These are phyloP conservation scores for Canavalia ensiformis DNA, from an alignment of 306 rosid species.

Conservation along the genomic window DNA sequence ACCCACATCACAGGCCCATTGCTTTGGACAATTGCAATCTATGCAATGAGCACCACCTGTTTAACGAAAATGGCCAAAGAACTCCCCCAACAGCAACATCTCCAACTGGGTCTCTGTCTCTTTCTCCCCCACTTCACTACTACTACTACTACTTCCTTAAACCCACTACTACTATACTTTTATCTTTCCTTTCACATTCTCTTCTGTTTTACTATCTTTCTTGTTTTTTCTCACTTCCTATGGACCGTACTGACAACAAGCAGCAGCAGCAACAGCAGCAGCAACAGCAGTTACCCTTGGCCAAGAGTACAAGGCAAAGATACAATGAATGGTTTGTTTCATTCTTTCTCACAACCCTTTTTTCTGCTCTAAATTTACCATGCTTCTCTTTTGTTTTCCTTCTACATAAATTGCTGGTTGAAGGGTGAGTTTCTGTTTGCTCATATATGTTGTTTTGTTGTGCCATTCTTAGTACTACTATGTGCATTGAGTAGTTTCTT, in stretches of 20 bases:
- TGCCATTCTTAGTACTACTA: conserved; percentile 19
- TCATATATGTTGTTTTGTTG: not conserved
- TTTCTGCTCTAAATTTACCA: conserved; percentile 16
- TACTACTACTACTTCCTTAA: conserved; percentile 53
- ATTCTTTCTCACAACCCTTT: conserved; percentile 27
- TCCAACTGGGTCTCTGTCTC: conserved; percentile 67
- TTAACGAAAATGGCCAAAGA: conserved; percentile 77
- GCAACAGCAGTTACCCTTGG: conserved; percentile 74
- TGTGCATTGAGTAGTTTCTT: conserved; percentile 24
- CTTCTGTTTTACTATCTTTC: conserved; percentile 50
- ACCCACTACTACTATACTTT: conserved; percentile 59
- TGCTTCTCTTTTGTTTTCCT: conserved; percentile 42
- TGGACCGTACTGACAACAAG: conserved; percentile 85
- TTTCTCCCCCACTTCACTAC: conserved; percentile 57
- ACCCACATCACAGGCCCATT: conserved; percentile 92
- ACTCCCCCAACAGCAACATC: conserved; percentile 62
- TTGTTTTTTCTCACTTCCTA: conserved; percentile 51
- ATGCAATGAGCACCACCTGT: conserved; percentile 74
- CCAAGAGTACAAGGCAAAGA: conserved; percentile 78
- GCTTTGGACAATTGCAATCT: conserved; percentile 90
- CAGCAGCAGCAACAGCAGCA: conserved; percentile 77
- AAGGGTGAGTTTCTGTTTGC: conserved; percentile 40
- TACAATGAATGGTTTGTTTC: conserved; percentile 91
- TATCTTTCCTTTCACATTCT: conserved; percentile 57
- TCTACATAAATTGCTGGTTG: conserved; percentile 16